Percentiles rank a stretch among this genome's conserved stretches.
Evolutionary conservation across 371 early-diverging fungal species (phyloP).

Genomic region (Nematocida ironsii): DNA sequence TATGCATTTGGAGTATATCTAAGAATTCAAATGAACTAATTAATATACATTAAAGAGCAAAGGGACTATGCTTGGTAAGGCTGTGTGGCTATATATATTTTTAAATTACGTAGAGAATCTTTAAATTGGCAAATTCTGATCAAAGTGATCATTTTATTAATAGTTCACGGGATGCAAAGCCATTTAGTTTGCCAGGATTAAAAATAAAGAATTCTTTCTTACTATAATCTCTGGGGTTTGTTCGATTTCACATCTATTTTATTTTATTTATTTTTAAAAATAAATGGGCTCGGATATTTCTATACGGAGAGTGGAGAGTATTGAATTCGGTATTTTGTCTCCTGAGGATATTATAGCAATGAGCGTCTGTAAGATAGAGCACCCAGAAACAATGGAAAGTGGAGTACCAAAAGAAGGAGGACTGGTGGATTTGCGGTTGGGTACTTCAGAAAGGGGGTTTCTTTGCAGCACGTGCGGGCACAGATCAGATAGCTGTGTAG

Average conservation of each 20-base stretch:
- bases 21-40: too few relatives aligned
- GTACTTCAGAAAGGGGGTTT: constrained; percentile 93
- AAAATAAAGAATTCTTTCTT: too few relatives aligned
- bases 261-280: constrained; percentile 35
- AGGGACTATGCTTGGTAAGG: too few relatives aligned
- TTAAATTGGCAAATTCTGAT: too few relatives aligned
- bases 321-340: constrained; percentile 64
- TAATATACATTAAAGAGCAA: too few relatives aligned
- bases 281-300: constrained; percentile 34
- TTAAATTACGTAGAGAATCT: too few relatives aligned
- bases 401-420: constrained; percentile 83
- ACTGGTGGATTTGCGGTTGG: constrained; percentile 92
- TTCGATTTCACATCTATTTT: constrained; percentile 12
- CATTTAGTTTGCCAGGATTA: too few relatives aligned
- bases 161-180: too few relatives aligned
- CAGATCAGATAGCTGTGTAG: constrained; percentile 89
- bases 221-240: not conserved
- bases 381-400: constrained; percentile 88
- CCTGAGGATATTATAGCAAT: constrained; percentile 75
- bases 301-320: constrained; percentile 52
- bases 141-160: too few relatives aligned
- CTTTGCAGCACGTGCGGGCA: constrained; percentile 94
- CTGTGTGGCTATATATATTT: too few relatives aligned
- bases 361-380: constrained; percentile 88
- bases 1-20: too few relatives aligned